phyloP scores from a whole-genome alignment of 2,329 filamentous ascomycete species.

The Penicillium sp. region DNA sequence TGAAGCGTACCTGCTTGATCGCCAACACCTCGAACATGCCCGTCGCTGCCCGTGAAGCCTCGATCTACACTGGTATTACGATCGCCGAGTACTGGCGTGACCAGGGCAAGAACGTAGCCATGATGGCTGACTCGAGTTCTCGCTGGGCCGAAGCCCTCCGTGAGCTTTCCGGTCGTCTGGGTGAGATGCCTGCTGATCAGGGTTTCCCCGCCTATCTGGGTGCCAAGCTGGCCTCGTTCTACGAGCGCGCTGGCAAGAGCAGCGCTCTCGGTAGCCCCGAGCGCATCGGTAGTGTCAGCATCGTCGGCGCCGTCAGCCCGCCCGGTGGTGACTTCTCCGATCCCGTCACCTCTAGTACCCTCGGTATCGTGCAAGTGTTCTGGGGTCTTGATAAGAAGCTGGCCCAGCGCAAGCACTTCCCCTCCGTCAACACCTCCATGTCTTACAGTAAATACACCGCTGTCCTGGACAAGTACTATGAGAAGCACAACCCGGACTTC shows the following conservation, averaged over 20 bases:
- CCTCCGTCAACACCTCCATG: constrained; percentile 90
- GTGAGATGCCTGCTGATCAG: constrained; percentile 99
- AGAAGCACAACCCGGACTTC: constrained; percentile 92
- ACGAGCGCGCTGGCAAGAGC: constrained; percentile 93
- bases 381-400: constrained; percentile 99
- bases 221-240: constrained; percentile 97
- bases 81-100: constrained; percentile 97
- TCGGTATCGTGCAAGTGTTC: constrained; percentile 98
- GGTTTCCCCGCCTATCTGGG: constrained; percentile 98
- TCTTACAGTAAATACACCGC: constrained; percentile 97
- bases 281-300: constrained; percentile 89
- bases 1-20: constrained; percentile 98
- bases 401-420: constrained; percentile 98
- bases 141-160: constrained; percentile 98
- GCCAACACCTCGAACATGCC: constrained; percentile 99
- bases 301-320: constrained; percentile 95
- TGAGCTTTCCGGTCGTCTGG: constrained; percentile 97
- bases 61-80: constrained; percentile 96
- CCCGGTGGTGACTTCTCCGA: constrained; percentile 99
- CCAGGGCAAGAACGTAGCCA: constrained; percentile 94
- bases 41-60: constrained; percentile 95
- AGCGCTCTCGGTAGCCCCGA: constrained; percentile 84
- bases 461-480: constrained; percentile 88
- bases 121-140: constrained; percentile 99
- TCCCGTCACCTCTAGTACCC: constrained; percentile 89